Conservation (phyloP, 2,329 filamentous ascomycete genomes). For the Aspergillus ruber region DNA sequence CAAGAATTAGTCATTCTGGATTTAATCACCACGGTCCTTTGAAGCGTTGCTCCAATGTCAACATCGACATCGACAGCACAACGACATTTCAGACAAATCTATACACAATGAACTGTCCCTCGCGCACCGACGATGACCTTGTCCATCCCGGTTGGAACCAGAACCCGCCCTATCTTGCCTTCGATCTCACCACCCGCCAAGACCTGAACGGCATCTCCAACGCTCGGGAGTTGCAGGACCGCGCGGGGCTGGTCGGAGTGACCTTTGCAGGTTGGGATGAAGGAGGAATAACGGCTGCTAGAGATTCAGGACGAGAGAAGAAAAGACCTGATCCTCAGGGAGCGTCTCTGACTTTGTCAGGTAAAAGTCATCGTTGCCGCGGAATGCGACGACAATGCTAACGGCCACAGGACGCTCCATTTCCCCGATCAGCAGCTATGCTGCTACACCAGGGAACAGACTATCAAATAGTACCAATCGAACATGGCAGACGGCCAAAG, state of each 20-base stretch:
- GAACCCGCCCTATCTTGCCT: constrained; percentile 45
- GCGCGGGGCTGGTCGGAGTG: constrained; percentile 2
- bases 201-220: constrained; percentile 53
- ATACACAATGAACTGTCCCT: constrained; percentile 48
- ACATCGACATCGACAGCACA: too few relatives aligned
- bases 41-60: too few relatives aligned
- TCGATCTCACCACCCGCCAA: constrained; percentile 48
- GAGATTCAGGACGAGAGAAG: not conserved
- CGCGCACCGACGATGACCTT: constrained; percentile 46
- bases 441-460: not conserved
- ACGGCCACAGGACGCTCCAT: constrained; percentile 16
- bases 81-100: not conserved
- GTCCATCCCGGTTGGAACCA: constrained; percentile 50
- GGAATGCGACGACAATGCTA: not conserved
- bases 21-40: not conserved
- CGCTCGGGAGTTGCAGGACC: constrained; percentile 36
- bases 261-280: constrained; percentile 1
- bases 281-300: not conserved
- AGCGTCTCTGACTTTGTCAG: constrained; percentile 26
- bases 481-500: constrained; percentile 11
- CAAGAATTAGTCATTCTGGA: not conserved
- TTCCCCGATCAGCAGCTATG: constrained; percentile 4
- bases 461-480: constrained; percentile 1
- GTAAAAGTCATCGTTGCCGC: constrained; percentile 8
- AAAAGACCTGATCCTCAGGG: constrained; percentile 1